Percentiles rank a stretch among this genome's conserved stretches.
Conservation (phyloP, 1,139 yeast species). For the Wickerhamomyces sp. region DNA sequence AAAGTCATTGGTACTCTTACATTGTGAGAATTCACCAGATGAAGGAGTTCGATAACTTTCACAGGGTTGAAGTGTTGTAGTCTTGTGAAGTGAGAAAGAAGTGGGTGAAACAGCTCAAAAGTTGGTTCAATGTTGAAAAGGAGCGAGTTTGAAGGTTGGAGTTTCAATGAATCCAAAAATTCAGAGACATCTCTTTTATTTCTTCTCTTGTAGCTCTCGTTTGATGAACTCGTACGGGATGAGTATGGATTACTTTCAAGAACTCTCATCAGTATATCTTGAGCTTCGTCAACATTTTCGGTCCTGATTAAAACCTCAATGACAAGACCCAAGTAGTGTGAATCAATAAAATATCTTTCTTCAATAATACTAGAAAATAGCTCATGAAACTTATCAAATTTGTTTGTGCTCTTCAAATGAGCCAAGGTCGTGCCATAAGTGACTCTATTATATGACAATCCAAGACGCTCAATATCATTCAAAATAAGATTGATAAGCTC, state of each 20-base stretch:
- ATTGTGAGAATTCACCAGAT: background rate
- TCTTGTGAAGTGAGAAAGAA: slow-evolving; percentile 6
- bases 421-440: slow-evolving; percentile 10
- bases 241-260: too few relatives aligned
- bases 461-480: slow-evolving; percentile 3
- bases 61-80: slow-evolving; percentile 5
- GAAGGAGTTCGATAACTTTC: slow-evolving; percentile 4
- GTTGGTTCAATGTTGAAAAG: slow-evolving; percentile 10
- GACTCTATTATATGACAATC: slow-evolving; percentile 10
- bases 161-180: slow-evolving; percentile 9
- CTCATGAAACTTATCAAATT: slow-evolving; percentile 1
- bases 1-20: slow-evolving; percentile 2
- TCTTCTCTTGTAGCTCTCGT: slow-evolving; percentile 5
- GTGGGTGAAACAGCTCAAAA: slow-evolving; percentile 12
- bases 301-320: slow-evolving; percentile 4
- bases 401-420: background rate
- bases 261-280: slow-evolving; percentile 4
- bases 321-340: slow-evolving; percentile 5
- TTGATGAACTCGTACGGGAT: background rate
- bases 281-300: slow-evolving; percentile 7
- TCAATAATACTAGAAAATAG: slow-evolving; percentile 2
- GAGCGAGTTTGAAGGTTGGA: slow-evolving; percentile 2
- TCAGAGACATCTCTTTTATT: slow-evolving; percentile 3
- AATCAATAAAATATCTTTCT: slow-evolving; percentile 9
- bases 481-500: slow-evolving; percentile 7